A percentile compares a stretch with the other conserved stretches of the same genome.
Conservation (phyloP, 2,329 filamentous ascomycete genomes). For the Domatiomyces globalis region DNA sequence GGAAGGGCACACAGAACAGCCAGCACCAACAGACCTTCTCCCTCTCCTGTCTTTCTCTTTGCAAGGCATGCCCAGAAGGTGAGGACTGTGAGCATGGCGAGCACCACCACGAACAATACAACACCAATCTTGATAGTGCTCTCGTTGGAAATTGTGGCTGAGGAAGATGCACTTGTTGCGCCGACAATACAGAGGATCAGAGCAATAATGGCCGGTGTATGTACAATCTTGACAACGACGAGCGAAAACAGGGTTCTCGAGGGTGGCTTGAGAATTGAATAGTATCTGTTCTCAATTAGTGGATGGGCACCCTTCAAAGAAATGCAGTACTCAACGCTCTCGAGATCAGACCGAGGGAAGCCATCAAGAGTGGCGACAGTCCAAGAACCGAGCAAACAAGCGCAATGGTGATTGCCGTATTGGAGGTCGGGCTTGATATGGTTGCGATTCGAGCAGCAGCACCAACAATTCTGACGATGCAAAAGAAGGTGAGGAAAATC, state of each 20-base stretch:
- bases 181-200: slow-evolving; percentile 21
- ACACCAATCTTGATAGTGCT: slow-evolving; percentile 18
- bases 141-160: slow-evolving; percentile 11
- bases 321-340: slow-evolving; percentile 7
- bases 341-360: slow-evolving; percentile 10
- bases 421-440: slow-evolving; percentile 14
- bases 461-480: slow-evolving; percentile 20
- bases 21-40: slow-evolving; percentile 21
- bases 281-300: slow-evolving; percentile 5
- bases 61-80: slow-evolving; percentile 17
- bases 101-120: slow-evolving; percentile 20
- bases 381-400: slow-evolving; percentile 16
- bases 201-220: slow-evolving; percentile 18
- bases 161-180: slow-evolving; percentile 13
- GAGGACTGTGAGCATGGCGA: slow-evolving; percentile 13
- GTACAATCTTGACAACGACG: slow-evolving; percentile 18
- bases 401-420: slow-evolving; percentile 20
- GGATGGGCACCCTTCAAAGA: background rate
- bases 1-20: slow-evolving; percentile 20
- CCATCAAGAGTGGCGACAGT: slow-evolving; percentile 13
- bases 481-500: slow-evolving; percentile 25
- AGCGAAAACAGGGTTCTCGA: slow-evolving; percentile 16
- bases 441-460: slow-evolving; percentile 21
- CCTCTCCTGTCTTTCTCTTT: slow-evolving; percentile 14
- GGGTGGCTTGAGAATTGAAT: slow-evolving; percentile 9